A percentile compares a stretch with the other conserved stretches of the same genome.
Conservation (phyloP, 768 basidiomycete species). For the Kwoniella bestiolae region DNA sequence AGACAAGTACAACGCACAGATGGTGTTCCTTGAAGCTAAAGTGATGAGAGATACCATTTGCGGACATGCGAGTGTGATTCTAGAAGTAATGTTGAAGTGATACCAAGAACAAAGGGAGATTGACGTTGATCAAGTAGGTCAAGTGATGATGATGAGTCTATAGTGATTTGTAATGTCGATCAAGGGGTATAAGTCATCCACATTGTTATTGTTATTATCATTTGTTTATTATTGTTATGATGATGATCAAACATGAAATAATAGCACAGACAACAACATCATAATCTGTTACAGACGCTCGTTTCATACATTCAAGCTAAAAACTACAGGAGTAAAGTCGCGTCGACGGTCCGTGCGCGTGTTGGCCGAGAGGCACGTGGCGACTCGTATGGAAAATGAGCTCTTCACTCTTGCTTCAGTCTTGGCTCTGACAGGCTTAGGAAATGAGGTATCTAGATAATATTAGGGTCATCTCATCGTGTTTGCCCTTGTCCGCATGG, state of each 20-base stretch:
- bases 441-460: too few species aligned
- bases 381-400: too few species aligned
- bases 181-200: neutral
- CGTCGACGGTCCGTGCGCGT: neutral
- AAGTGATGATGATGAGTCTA: neutral
- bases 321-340: neutral
- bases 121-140: neutral
- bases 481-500: too few species aligned
- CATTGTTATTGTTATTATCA: slow-evolving; percentile 5
- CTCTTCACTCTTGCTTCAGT: too few species aligned
- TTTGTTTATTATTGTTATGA: neutral
- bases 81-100: neutral
- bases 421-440: too few species aligned
- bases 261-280: too few species aligned
- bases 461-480: too few species aligned
- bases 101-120: neutral
- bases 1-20: neutral
- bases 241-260: neutral
- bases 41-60: neutral
- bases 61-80: neutral
- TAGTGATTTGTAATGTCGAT: slow-evolving; percentile 1
- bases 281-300: too few species aligned
- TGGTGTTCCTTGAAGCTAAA: neutral
- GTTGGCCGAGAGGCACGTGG: neutral
- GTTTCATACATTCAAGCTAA: neutral